A percentile compares a stretch with the other conserved stretches of the same genome.
These are phyloP conservation scores for Manihot esculenta DNA, from an alignment of 441 rosid species.

Conservation along the genomic window DNA sequence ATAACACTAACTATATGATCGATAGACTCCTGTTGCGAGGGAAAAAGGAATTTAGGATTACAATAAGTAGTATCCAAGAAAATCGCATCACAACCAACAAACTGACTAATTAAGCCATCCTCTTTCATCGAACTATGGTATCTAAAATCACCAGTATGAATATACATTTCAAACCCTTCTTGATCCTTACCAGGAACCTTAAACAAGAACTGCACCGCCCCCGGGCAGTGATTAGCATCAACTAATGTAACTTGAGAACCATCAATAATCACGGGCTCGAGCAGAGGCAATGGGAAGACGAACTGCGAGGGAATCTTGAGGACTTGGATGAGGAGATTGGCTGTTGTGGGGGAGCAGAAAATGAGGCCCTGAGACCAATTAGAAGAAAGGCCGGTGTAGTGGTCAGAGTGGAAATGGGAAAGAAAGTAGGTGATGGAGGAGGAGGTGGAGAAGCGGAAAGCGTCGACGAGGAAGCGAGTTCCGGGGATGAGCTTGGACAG, in stretches of 20 bases:
- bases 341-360: slow-evolving; percentile 66
- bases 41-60: slow-evolving; percentile 72
- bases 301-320: slow-evolving; percentile 52
- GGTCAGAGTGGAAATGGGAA: slow-evolving; percentile 92
- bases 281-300: slow-evolving; percentile 49
- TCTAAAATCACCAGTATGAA: slow-evolving; percentile 88
- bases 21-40: slow-evolving; percentile 67
- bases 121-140: slow-evolving; percentile 50
- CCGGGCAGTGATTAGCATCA: slow-evolving; percentile 91
- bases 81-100: slow-evolving; percentile 69
- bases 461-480: slow-evolving; percentile 76
- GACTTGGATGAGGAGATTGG: slow-evolving; percentile 51
- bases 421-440: slow-evolving; percentile 66
- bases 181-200: slow-evolving; percentile 36
- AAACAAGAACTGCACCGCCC: slow-evolving; percentile 82
- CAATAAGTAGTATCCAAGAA: slow-evolving; percentile 87
- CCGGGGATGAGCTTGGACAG: slow-evolving; percentile 63
- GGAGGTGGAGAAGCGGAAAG: slow-evolving; percentile 56
- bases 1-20: slow-evolving; percentile 62
- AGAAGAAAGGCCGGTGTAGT: slow-evolving; percentile 67
- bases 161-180: slow-evolving; percentile 45
- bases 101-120: slow-evolving; percentile 40
- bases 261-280: slow-evolving; percentile 44
- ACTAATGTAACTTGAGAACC: slow-evolving; percentile 60
- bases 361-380: slow-evolving; percentile 73